These are phyloP conservation scores for Leersia perrieri DNA, from an alignment of 176 grass and related monocot genomes.

Conservation along the genomic window DNA sequence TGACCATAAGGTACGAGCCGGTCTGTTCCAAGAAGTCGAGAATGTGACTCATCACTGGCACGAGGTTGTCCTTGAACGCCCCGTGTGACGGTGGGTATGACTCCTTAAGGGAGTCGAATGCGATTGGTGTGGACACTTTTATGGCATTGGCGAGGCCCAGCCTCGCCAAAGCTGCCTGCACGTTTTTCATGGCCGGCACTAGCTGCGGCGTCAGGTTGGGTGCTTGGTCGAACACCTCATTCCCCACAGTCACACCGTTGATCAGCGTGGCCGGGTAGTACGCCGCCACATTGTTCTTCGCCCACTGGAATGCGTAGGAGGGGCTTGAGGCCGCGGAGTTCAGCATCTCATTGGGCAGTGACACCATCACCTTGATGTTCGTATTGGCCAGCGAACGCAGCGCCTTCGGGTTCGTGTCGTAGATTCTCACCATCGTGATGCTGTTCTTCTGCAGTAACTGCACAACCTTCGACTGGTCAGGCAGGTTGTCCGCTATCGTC, in stretches of 20 bases:
- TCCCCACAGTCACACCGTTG: conserved; percentile 49
- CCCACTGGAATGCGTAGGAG: conserved; percentile 36
- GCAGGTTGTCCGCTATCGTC: conserved; percentile 42
- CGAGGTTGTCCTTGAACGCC: conserved; percentile 34
- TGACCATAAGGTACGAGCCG: conserved; percentile 14
- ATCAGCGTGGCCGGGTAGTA: conserved; percentile 54
- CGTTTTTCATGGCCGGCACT: not conserved
- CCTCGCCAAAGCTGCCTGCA: conserved; percentile 23
- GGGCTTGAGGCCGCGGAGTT: conserved; percentile 10
- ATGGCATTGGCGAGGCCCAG: conserved; percentile 37
- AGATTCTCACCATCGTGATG: conserved; percentile 53
- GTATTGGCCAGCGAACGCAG: conserved; percentile 48
- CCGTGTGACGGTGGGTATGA: conserved; percentile 49
- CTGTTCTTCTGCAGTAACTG: conserved; percentile 43
- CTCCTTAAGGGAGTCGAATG: conserved; percentile 26
- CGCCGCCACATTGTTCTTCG: conserved; percentile 35
- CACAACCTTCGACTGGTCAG: conserved; percentile 33
- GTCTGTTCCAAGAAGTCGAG: conserved; percentile 39
- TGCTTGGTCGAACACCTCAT: conserved; percentile 49
- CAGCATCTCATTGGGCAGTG: conserved; percentile 49
- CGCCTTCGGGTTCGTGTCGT: conserved; percentile 40
- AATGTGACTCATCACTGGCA: conserved; percentile 48
- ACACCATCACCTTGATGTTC: conserved; percentile 52
- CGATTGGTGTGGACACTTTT: conserved; percentile 59
- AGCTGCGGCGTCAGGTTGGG: not conserved